Percentiles rank a stretch among this genome's conserved stretches.
phyloP scores from a whole-genome alignment of 192 early-diverging fungal genomes.

The Linnemannia hyalina region DNA sequence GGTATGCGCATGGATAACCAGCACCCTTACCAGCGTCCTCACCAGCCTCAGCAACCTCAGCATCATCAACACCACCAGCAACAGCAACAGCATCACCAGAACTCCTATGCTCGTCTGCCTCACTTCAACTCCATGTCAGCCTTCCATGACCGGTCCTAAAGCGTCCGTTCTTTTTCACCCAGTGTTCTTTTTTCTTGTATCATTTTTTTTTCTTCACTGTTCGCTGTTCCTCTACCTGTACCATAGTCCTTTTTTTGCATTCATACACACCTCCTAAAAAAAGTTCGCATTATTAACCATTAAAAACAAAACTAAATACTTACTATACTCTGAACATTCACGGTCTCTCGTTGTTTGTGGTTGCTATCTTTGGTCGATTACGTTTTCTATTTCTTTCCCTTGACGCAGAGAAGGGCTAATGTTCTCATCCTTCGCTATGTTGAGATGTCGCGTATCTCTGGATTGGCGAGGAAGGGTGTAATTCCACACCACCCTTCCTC shows the following conservation, averaged over 20 bases:
- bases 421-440: no score
- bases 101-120: constrained; percentile 18
- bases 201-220: not conserved
- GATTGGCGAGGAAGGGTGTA: not conserved
- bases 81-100: constrained; percentile 23
- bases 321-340: not conserved
- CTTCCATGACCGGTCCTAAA: constrained; percentile 27
- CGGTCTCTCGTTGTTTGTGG: no score
- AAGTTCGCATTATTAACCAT: not conserved
- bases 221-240: not conserved
- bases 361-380: no score
- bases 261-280: not conserved
- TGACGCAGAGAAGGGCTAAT: no score
- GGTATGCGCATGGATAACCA: constrained; percentile 15
- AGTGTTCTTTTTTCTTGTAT: constrained; percentile 1
- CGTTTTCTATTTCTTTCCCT: no score
- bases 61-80: constrained; percentile 31
- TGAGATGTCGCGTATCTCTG: no score
- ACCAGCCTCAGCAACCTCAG: not conserved
- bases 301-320: not conserved
- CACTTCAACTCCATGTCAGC: constrained; percentile 24
- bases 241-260: constrained; percentile 9
- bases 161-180: not conserved
- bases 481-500: not conserved
- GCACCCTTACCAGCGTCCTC: constrained; percentile 19